Conservation (phyloP, 768 basidiomycete species). For the Russula sp. region DNA sequence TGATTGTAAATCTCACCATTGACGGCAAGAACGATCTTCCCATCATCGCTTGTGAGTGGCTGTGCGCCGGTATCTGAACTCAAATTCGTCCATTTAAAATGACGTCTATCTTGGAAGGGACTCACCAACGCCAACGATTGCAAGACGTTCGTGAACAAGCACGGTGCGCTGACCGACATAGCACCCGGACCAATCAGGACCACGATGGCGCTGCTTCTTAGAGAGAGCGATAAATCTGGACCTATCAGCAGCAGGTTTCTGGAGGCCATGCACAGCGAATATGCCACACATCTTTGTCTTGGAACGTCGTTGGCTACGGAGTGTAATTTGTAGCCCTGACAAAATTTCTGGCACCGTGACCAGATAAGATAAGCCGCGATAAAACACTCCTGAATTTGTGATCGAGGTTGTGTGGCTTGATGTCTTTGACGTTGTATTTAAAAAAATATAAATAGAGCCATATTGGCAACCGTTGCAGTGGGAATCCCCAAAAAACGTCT, state of each 20-base stretch:
- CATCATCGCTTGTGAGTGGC: conserved; percentile 83
- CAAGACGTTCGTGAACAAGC: conserved; percentile 92
- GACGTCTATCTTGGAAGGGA: conserved; percentile 11
- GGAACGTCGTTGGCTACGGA: neutral
- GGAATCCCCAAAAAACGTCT: neutral
- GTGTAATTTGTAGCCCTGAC: neutral
- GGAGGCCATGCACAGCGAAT: conserved; percentile 74
- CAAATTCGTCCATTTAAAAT: neutral
- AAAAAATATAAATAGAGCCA: neutral
- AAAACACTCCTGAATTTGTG: too few relatives aligned
- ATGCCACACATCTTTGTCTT: conserved; percentile 79
- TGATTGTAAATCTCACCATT: conserved; percentile 99
- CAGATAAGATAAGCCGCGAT: conserved; percentile 9
- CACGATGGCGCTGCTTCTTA: conserved; percentile 87
- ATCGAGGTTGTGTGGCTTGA: neutral
- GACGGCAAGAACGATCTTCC: conserved; percentile 78
- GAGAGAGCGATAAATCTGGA: conserved; percentile 77
- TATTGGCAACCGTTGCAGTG: neutral
- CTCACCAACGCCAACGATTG: conserved; percentile 95
- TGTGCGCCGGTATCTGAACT: conserved; percentile 89
- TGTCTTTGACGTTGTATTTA: too few relatives aligned
- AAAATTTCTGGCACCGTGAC: conserved; percentile 5
- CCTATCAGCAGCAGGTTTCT: conserved; percentile 63
- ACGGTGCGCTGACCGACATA: conserved; percentile 76
- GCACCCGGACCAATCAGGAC: conserved; percentile 98